Conservation (phyloP, 2,329 filamentous ascomycete genomes). For the Ilyonectria robusta region DNA sequence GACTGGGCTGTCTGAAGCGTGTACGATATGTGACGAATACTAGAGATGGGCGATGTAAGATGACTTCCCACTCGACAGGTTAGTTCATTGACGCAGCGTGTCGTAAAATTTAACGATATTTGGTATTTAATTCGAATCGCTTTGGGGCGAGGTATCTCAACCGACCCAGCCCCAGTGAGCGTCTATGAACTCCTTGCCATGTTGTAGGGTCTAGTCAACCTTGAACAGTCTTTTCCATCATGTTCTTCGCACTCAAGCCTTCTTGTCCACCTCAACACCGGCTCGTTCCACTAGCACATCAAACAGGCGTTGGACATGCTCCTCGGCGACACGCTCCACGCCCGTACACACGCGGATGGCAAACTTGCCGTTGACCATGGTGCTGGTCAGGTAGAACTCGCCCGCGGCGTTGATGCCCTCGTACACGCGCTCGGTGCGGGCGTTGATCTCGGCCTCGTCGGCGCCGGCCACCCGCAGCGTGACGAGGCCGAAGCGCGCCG, state of each 20-base stretch:
- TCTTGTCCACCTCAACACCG: slow-evolving; percentile 55
- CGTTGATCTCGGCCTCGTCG: slow-evolving; percentile 70
- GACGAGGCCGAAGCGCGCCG: slow-evolving; percentile 83
- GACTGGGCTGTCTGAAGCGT: too few relatives aligned
- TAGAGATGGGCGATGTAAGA: neutral
- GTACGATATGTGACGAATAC: neutral
- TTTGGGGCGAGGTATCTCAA: neutral
- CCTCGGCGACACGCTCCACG: slow-evolving; percentile 76
- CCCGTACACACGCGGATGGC: slow-evolving; percentile 87
- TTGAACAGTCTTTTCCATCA: neutral
- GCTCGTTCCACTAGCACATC: slow-evolving; percentile 77
- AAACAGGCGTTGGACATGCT: slow-evolving; percentile 82
- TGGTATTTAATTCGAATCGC: neutral
- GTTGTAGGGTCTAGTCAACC: neutral
- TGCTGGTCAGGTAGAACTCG: slow-evolving; percentile 86
- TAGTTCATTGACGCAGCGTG: neutral
- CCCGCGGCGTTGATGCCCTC: slow-evolving; percentile 81
- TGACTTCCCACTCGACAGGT: neutral
- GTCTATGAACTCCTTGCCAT: slow-evolving; percentile 5
- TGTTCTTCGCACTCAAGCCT: slow-evolving; percentile 2
- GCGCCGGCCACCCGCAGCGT: slow-evolving; percentile 74
- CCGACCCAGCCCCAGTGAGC: neutral
- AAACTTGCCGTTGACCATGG: slow-evolving; percentile 79
- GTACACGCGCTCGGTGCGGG: slow-evolving; percentile 80
- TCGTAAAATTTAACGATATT: neutral